These are phyloP conservation scores for Ormosia emarginata DNA, from an alignment of 306 rosid species.

Conservation along the genomic window DNA sequence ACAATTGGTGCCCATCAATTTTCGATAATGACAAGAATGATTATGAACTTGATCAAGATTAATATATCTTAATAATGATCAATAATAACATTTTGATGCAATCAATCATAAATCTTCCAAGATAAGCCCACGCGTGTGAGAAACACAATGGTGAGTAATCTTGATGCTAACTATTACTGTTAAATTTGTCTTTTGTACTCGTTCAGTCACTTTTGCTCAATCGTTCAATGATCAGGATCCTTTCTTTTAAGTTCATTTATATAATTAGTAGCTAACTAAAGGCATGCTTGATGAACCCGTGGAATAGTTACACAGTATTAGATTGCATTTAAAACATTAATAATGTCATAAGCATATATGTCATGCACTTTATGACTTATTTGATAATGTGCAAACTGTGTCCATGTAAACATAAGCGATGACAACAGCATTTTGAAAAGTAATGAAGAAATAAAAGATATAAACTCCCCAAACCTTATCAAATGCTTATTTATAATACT, in stretches of 20 bases:
- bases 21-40: constrained; percentile 16
- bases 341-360: neutral
- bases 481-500: neutral
- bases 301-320: neutral
- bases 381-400: neutral
- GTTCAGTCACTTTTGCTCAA: constrained; percentile 7
- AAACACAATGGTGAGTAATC: neutral
- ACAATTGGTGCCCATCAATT: constrained; percentile 28
- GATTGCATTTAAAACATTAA: neutral
- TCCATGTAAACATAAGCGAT: neutral
- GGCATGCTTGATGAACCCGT: neutral
- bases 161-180: neutral
- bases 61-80: neutral
- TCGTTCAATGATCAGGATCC: constrained; percentile 4
- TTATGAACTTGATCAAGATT: constrained; percentile 16
- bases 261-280: neutral
- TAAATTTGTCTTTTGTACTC: constrained; percentile 8
- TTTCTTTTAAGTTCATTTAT: neutral
- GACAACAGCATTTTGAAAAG: neutral
- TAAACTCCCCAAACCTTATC: neutral
- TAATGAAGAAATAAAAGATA: neutral
- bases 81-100: constrained; percentile 18
- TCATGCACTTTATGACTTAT: constrained; percentile 5
- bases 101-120: constrained; percentile 10
- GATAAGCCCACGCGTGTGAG: neutral